These are phyloP conservation scores for Stephania yunnanensis DNA, from an alignment of 164 flowering plant species.

Conservation along the genomic window DNA sequence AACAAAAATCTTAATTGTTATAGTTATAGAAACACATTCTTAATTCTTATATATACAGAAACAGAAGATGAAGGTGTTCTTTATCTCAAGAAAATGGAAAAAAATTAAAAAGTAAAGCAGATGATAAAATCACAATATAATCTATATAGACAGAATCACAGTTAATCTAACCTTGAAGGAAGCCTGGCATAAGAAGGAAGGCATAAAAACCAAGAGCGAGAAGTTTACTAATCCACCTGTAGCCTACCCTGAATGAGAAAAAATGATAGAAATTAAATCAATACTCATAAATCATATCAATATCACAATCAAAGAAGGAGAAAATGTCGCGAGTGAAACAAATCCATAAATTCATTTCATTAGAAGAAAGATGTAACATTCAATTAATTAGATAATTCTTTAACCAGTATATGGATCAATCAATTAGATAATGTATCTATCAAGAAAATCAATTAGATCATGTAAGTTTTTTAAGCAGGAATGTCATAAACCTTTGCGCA, in stretches of 20 bases:
- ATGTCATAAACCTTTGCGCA: too few relatives aligned
- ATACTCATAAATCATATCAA: background rate
- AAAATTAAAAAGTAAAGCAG: too few relatives aligned
- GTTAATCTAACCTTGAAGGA: slow-evolving; percentile 62
- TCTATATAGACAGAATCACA: background rate
- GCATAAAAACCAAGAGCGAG: slow-evolving; percentile 81
- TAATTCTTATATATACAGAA: background rate
- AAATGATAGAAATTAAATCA: slow-evolving; percentile 22
- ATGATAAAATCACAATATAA: too few relatives aligned
- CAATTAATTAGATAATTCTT: too few relatives aligned
- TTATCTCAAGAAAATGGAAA: too few relatives aligned
- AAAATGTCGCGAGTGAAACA: too few relatives aligned
- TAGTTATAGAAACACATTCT: background rate
- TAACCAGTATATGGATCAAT: background rate
- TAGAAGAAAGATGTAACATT: too few relatives aligned
- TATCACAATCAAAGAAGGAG: background rate
- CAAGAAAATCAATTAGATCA: background rate
- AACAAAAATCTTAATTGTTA: background rate
- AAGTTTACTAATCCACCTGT: slow-evolving; percentile 72
- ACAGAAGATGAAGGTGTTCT: background rate
- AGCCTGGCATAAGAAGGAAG: slow-evolving; percentile 87
- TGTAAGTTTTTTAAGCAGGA: too few relatives aligned
- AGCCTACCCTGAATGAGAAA: slow-evolving; percentile 78
- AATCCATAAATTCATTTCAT: too few relatives aligned
- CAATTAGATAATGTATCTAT: background rate